Percentiles rank a stretch among this genome's conserved stretches.
Conservation (phyloP, 2,329 filamentous ascomycete genomes). For the Hypoxylon sp. region DNA sequence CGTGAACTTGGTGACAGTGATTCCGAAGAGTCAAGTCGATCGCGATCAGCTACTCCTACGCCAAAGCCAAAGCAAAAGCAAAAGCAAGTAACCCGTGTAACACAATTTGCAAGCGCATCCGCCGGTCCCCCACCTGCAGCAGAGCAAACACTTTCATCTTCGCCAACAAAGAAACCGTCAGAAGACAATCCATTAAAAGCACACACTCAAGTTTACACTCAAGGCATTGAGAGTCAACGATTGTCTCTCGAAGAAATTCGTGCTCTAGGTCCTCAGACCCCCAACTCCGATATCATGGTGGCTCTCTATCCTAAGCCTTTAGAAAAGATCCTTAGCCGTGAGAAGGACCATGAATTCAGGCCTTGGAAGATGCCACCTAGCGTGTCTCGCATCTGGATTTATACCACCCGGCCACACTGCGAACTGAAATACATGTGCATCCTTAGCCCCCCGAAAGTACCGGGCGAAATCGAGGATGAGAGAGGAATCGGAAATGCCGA, state of each 20-base stretch:
- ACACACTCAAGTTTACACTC: conserved; percentile 48
- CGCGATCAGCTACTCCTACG: conserved; percentile 26
- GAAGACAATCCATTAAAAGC: conserved; percentile 31
- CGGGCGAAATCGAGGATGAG: conserved; percentile 62
- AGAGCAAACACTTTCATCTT: conserved; percentile 34
- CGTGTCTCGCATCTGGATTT: conserved; percentile 75
- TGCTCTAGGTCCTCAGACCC: conserved; percentile 58
- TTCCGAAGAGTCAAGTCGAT: conserved; percentile 24
- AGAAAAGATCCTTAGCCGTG: conserved; percentile 64
- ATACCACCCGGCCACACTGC: conserved; percentile 63
- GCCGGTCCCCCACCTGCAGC: conserved; percentile 18
- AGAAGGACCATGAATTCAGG: conserved; percentile 69
- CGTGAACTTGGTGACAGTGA: conserved; percentile 26
- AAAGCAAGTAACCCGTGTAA: conserved; percentile 2
- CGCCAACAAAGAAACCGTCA: conserved; percentile 24
- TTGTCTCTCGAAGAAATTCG: conserved; percentile 51
- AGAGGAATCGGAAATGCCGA: conserved; percentile 66
- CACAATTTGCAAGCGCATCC: conserved; percentile 11
- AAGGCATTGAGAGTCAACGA: conserved; percentile 54
- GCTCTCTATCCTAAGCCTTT: conserved; percentile 72
- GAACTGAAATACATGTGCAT: conserved; percentile 72
- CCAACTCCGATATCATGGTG: conserved; percentile 61
- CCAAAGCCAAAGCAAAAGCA: conserved; percentile 35
- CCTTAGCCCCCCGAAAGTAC: conserved; percentile 63
- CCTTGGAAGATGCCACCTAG: conserved; percentile 68